Percentiles rank a stretch among this genome's conserved stretches.
phyloP scores from a whole-genome alignment of 371 early-diverging fungal genomes.

The Mucor racemosus region DNA sequence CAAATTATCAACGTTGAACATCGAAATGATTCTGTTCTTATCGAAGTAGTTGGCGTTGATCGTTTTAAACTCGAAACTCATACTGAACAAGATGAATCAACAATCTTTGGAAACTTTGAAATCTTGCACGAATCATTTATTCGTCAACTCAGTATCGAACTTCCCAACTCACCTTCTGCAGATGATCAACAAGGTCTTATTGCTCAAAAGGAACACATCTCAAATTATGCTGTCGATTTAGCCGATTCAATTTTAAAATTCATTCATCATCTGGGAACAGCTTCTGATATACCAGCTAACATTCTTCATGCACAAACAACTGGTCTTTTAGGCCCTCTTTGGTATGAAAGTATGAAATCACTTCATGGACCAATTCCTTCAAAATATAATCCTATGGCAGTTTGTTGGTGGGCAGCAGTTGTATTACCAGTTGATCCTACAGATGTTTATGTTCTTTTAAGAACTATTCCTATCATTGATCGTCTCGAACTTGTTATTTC shows the following conservation, averaged over 20 bases:
- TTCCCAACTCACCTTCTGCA: constrained; percentile 11
- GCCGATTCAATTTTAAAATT: constrained; percentile 20
- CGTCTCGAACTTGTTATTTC: constrained; percentile 27
- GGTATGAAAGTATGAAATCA: constrained; percentile 25
- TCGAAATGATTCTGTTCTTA: constrained; percentile 18
- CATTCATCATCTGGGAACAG: constrained; percentile 19
- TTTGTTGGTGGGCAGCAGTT: constrained; percentile 35
- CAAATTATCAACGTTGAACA: constrained; percentile 25
- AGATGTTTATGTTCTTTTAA: constrained; percentile 21
- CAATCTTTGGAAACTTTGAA: constrained; percentile 16
- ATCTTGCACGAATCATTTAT: constrained; percentile 20
- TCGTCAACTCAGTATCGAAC: constrained; percentile 16
- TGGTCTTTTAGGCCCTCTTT: constrained; percentile 33
- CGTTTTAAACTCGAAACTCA: constrained; percentile 27
- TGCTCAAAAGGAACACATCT: constrained; percentile 12
- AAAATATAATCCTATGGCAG: constrained; percentile 19
- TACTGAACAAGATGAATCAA: constrained; percentile 10
- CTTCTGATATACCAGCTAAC: constrained; percentile 1
- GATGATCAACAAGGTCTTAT: constrained; percentile 6
- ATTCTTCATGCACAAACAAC: constrained; percentile 25
- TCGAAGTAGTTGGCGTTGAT: constrained; percentile 28
- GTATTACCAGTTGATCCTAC: constrained; percentile 18
- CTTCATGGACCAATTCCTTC: constrained; percentile 30
- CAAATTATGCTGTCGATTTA: constrained; percentile 19
- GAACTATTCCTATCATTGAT: constrained; percentile 25